Evolutionary conservation across 1,284 basidiomycete species (phyloP), one percentile per base, ranked within the genome.

Genomic region (Porogramme epimiltina): DNA sequence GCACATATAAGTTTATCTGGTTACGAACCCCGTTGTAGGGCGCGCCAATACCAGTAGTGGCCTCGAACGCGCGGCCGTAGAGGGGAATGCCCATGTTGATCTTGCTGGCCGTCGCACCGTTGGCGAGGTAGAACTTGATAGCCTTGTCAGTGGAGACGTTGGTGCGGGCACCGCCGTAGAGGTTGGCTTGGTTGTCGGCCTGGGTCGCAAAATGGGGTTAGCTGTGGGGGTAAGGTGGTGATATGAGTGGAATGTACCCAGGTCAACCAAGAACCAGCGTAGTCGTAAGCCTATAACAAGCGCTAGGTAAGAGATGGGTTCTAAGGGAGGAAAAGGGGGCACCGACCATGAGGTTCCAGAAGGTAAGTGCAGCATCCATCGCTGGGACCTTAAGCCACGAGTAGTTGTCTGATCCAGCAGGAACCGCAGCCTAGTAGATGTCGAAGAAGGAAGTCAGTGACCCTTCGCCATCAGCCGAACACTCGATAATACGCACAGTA

Each of bases 311-410:
- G 16, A 9, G 5, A 5, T 37, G 34, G n/a, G 6, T 5, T 13
- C 13, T 37, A 13, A 37, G 34, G 34, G n/a, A n/a, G 16, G 23
- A 11, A 39, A 20, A 6, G 22, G 45, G 11, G 60, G 63, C 15
- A 40, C 47, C n/a, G 36, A 88, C 89, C 94, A 98, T 97, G 50
- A 98, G 70, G 68, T 96, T 95, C 93, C 93, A 96, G 71, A 89
- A 93, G 38, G 80, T 82, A 41, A 96, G 72, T 22, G 80, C 84
- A 13, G 68, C 66, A 64, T 94, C 84, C 89, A 96, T 91, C 62
- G 87, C 84, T 9, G 76, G 65, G 16, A 95, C 74, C 11, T 79
- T 74, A 19, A 93, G 76, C 55, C 83, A 78, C 44, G 79, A 74
- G 64, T 90, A 88, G 64, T 91, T 84, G 22, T 74, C 73, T 2